These are phyloP conservation scores for Galerina marginata DNA, from an alignment of 768 basidiomycete genomes.

Conservation along the genomic window DNA sequence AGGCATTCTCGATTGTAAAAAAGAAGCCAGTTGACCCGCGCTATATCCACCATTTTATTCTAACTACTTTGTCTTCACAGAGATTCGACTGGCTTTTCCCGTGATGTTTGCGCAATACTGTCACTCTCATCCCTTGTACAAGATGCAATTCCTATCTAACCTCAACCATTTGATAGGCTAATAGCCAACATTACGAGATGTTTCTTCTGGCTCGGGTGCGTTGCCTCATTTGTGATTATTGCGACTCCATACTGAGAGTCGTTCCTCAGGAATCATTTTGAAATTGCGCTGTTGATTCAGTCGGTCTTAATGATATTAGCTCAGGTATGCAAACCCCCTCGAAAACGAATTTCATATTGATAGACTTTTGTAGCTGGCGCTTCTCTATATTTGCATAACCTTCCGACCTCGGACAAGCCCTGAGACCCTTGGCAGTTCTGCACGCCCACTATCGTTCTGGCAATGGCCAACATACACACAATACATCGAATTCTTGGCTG, in stretches of 20 bases:
- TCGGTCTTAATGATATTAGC: constrained; percentile 85
- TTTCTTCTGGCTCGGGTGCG: constrained; percentile 87
- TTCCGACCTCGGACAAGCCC: constrained; percentile 68
- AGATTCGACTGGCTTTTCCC: constrained; percentile 85
- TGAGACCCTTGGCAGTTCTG: constrained; percentile 62
- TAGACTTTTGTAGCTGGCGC: constrained; percentile 56
- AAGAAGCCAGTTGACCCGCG: constrained; percentile 57
- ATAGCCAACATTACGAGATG: constrained; percentile 87
- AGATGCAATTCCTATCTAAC: constrained; percentile 7
- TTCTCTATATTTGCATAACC: constrained; percentile 82
- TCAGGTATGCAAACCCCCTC: constrained; percentile 55
- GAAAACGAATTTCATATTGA: constrained; percentile 12
- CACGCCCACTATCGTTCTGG: constrained; percentile 80
- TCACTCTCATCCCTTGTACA: constrained; percentile 35
- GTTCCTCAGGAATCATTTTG: constrained; percentile 63
- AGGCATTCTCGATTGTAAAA: constrained; percentile 78
- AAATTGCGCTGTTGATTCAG: constrained; percentile 77
- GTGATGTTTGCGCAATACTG: constrained; percentile 87
- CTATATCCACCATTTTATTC: constrained; percentile 2
- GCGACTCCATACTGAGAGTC: background rate
- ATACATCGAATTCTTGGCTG: constrained; percentile 84
- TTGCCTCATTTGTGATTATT: background rate
- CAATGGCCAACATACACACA: constrained; percentile 82
- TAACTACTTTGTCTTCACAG: constrained; percentile 38
- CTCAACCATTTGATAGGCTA: constrained; percentile 47